Conservation (phyloP, 2,329 filamentous ascomycete species). For the Rhynchosporium graminicola region DNA sequence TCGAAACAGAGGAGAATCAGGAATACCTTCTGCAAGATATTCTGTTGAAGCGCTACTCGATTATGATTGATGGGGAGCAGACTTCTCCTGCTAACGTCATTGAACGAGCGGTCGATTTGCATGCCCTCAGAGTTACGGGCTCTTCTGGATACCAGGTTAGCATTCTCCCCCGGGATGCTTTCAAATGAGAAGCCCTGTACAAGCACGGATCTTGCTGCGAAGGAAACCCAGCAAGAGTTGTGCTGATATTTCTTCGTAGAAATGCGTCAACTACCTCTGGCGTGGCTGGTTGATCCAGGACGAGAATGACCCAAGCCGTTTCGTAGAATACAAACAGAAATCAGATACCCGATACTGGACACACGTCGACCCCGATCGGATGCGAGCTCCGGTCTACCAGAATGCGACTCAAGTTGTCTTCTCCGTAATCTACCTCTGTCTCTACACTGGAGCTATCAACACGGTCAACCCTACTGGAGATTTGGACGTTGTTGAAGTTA, state of each 20-base stretch:
- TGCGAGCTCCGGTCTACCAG: constrained; percentile 90
- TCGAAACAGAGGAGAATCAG: constrained; percentile 80
- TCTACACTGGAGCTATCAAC: constrained; percentile 92
- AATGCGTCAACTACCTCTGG: constrained; percentile 92
- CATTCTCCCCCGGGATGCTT: background rate
- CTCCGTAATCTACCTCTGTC: constrained; percentile 76
- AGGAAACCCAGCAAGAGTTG: no score
- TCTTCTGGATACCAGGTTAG: constrained; percentile 75
- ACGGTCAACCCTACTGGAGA: constrained; percentile 85
- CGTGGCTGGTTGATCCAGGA: constrained; percentile 96
- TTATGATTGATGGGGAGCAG: constrained; percentile 69
- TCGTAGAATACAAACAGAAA: constrained; percentile 83
- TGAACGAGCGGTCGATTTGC: constrained; percentile 90
- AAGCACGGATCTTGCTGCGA: no score
- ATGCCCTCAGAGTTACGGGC: constrained; percentile 84
- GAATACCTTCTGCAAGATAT: constrained; percentile 78
- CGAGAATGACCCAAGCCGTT: constrained; percentile 84
- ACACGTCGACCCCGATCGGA: constrained; percentile 91
- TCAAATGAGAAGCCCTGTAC: no score
- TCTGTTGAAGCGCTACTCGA: constrained; percentile 85
- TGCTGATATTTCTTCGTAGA: constrained; percentile 42
- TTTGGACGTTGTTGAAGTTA: constrained; percentile 77
- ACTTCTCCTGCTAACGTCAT: constrained; percentile 83
- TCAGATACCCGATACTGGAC: constrained; percentile 74
- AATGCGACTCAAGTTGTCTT: constrained; percentile 86